Evolutionary conservation across 345 rosid species (phyloP), one percentile per base, ranked within the genome.

Genomic region (Gossypium sturtianum): DNA sequence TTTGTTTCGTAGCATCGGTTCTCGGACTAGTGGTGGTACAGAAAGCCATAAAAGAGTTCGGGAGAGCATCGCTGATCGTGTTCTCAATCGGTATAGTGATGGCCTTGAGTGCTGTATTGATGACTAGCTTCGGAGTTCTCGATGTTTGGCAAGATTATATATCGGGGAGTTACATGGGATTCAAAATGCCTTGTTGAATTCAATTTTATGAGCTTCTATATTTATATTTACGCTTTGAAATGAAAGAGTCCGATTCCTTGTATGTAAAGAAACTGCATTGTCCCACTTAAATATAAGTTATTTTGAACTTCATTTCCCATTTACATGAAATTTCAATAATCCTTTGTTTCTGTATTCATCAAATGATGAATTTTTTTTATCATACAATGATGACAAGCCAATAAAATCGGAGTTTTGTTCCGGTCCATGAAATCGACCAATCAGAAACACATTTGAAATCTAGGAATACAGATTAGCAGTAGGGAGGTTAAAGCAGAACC

Each of bases 21-120:
- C 17, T 92, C 1, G 98, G 98, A 62, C 57, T 92, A 74, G 72
- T 85, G 67, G 87, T 94, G 53, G 90, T 92, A 23, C 92, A 91
- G 72, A 86, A 76, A 75, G 89, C 85, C 52, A 82, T 92, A 77
- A 76, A 56, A 11, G 67, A 83, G 65, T 84, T 73, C 16, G 98
- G 98, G 20, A 86, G 98, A 59, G 97, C 94, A 25, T 94, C 98
- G 2, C 80, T 91, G 41, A 92, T 94, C 4, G 95, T 92, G 16
- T 94, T 94, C 82, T 94, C 93, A 0, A 90, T 93, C 56, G 80
- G 91, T 65, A 86, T 70, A 2, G 98, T 89, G 23, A 91, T 91
- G 98, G 94, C 90, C 27, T 74, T 90, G 82, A 90, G 98, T 43
- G 81, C 93, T 2, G 80, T 90, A 74, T 74, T 94, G 72, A 86